Evolutionary conservation across 208 protist species (phyloP), one percentile per base, ranked within the genome.

Genomic region (Endotrypanum monterogeii): DNA sequence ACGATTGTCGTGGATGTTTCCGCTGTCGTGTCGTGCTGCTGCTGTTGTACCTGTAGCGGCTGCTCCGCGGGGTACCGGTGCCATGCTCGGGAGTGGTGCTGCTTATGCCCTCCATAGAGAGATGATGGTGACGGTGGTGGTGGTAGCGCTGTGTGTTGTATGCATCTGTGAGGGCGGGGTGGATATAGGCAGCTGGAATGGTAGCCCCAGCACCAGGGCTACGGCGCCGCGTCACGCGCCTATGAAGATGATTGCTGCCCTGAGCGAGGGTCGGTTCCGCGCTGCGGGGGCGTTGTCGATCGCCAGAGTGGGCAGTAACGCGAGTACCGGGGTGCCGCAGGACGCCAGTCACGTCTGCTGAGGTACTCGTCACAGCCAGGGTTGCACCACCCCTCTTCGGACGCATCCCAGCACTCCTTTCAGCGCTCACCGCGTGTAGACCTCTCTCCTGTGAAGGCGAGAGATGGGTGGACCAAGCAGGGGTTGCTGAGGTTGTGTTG

Each of bases 31-130:
- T 55, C 16, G 46, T 51, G 35, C 60, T 60, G 37, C 65, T 69
- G 20, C 52, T 69, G 66, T 52, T 76, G 71, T 76, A 61, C 48
- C 62, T 66, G 51, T 76, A 76, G 23, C 71, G 80, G 23, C 73
- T 78, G 71, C 82, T 86, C n/a, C 75, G 82, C 20, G 82, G 82
- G 7, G 82, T 83, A 7, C 67, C 60, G 28, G 82, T 86, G 60
- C 74, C 82, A 57, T 80, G 78, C 56, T 86, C 82, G 0, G 82
- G 82, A 1, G 74, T 78, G 20, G 77, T 73, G 71, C 82, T 86
- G 71, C 82, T 86, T 46, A 72, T 69, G n/a, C 58, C 71, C 50
- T 78, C 71, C n/a, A n/a, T 25, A 1, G 77, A 73, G 41, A 32
- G 66, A 12, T 48, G 57, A n/a, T 66, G 72, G 11, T 52, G 72